Base-by-base conservation (phyloP, 169 alveolate species). In the Toxoplasma gondii region DNA sequence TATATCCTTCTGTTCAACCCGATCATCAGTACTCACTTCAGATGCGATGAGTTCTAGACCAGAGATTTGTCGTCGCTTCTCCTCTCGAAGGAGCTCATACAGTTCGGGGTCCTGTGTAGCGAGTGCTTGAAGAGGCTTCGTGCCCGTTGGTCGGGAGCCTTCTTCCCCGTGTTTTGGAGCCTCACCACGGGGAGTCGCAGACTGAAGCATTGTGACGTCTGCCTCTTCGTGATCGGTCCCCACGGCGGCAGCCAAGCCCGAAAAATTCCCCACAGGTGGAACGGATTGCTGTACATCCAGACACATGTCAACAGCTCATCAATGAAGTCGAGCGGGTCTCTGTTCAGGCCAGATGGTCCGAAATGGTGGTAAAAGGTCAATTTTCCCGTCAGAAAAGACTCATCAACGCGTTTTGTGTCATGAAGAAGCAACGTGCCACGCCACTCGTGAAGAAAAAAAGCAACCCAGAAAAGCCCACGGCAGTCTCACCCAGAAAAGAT, bases 1-100 rank as follows among this genome's bases (percentile, higher is more conserved):
- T 19, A 1, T 31, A 34, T 53, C 0, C 87, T 7, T 39, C 27
- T 22, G 16, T 27, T 16, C 58, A 49, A 17, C 58, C 22, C 22
- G 16, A 49, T 17, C 58, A 49, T 49, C 58, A 49, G 41, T 16
- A 5, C 90, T 41, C 58, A 97, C 98, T 97, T 97, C 98, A 16
- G 98, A 97, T 7, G 98, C 98, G 64, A 97, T 97, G 58, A 97
- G 96, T 36, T 97, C 96, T 88, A 97, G 96, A 70, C 98, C 95
- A 45, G 95, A 96, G 29, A 94, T 82, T 86, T 97, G 98, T 87
- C 99, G 95, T 88, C 96, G 96, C 92, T 96, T 95, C 95, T 98
- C 99, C 64, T 94, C 91, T 92, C 92, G 96, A 54, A 98, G 90
- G 86, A 98, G 95, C 83, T 93, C 96, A 95, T 92, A 94, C 70